Evolutionary conservation across 106 monocot genomes (phyloP).

Genomic region (Dioscorea dumetorum): DNA sequence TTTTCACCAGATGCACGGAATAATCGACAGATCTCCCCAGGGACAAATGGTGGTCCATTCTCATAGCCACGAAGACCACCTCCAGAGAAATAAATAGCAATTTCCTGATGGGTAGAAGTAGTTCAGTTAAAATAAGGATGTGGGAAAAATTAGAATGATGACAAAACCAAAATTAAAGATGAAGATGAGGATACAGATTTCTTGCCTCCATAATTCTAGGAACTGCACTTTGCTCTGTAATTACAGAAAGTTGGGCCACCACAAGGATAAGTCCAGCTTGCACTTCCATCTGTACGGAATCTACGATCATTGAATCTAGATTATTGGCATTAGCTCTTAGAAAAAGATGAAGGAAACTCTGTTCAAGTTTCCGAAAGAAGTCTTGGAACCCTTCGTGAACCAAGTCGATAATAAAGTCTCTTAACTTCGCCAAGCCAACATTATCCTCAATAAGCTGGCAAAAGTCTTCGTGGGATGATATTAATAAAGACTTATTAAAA

Average conservation of each 20-base stretch:
- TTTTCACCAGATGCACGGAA: conserved; percentile 83
- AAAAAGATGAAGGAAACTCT: conserved; percentile 56
- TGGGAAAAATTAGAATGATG: not conserved
- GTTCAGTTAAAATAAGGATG: conserved; percentile 1
- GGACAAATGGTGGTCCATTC: conserved; percentile 85
- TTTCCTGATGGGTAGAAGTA: conserved; percentile 46
- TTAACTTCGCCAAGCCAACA: conserved; percentile 61
- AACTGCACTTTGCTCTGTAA: conserved; percentile 83
- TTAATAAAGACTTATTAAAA: no score
- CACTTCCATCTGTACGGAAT: conserved; percentile 39
- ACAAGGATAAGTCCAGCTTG: conserved; percentile 73
- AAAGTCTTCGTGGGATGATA: conserved; percentile 40
- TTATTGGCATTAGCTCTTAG: conserved; percentile 36
- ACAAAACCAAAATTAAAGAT: not conserved
- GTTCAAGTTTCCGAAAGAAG: conserved; percentile 76
- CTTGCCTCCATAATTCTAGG: conserved; percentile 92
- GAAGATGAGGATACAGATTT: not conserved
- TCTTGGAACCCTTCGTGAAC: conserved; percentile 98
- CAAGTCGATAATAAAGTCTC: conserved; percentile 71
- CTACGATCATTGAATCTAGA: conserved; percentile 20
- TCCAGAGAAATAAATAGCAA: conserved; percentile 92
- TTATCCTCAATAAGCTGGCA: conserved; percentile 71
- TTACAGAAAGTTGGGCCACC: conserved; percentile 76
- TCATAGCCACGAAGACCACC: conserved; percentile 77
- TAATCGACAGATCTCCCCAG: conserved; percentile 75